A percentile compares a stretch with the other conserved stretches of the same genome.
Evolutionary conservation across 176 grass and related monocot genomes (phyloP).

Genomic region (Avena atlantica): DNA sequence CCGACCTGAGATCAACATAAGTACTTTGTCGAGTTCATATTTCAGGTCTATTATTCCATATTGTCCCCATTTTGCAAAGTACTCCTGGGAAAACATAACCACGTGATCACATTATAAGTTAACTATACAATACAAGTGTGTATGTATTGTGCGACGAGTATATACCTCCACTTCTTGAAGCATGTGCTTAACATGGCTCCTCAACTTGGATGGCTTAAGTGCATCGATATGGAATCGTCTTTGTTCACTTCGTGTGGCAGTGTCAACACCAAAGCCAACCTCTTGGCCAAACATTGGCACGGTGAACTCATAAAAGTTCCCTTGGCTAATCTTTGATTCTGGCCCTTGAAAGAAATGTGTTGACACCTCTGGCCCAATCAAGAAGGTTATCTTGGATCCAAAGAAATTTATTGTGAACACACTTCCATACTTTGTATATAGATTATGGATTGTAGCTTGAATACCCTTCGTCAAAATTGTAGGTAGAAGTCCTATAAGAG

Average conservation of each 20-base stretch:
- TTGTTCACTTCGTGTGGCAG: neutral
- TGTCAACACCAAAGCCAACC: neutral
- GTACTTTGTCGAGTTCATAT: constrained; percentile 45
- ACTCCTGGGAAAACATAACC: neutral
- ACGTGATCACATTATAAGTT: neutral
- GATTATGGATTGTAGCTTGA: neutral
- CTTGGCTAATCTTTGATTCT: neutral
- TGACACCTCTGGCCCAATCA: neutral
- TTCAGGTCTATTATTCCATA: constrained; percentile 51
- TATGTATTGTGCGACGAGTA: neutral
- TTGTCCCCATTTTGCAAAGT: constrained; percentile 49
- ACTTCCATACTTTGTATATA: neutral
- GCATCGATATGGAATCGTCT: neutral
- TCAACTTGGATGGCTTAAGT: neutral
- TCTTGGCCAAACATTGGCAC: neutral
- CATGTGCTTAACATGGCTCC: neutral
- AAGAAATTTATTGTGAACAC: neutral
- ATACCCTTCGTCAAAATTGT: neutral
- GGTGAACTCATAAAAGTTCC: neutral
- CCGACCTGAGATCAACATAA: constrained; percentile 51
- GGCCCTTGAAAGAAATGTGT: neutral
- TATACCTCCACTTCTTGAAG: constrained; percentile 5
- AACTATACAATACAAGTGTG: neutral
- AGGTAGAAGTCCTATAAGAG: neutral
- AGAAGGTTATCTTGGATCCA: neutral